phyloP scores from a whole-genome alignment of 768 basidiomycete species.

The Lanmaoa pseudosensibilis region DNA sequence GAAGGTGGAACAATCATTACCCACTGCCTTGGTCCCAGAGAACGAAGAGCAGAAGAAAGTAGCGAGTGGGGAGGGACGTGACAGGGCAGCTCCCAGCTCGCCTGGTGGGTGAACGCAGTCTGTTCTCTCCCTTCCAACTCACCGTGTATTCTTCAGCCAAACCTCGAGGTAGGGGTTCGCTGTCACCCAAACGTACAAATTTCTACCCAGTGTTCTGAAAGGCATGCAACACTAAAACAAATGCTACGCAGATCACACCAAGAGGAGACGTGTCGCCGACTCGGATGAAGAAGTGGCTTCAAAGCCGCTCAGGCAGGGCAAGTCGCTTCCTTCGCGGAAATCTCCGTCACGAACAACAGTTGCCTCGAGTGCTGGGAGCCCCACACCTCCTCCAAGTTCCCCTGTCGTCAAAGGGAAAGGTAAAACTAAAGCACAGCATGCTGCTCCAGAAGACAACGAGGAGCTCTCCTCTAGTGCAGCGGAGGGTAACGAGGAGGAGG shows the following conservation, averaged over 20 bases:
- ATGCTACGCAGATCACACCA: slow-evolving; percentile 34
- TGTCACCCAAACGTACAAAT: slow-evolving; percentile 22
- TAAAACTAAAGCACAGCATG: slow-evolving; percentile 15
- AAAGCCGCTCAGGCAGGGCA: slow-evolving; percentile 1
- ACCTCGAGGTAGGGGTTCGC: slow-evolving; percentile 39
- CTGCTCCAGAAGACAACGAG: slow-evolving; percentile 33
- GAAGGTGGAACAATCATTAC: slow-evolving; percentile 20
- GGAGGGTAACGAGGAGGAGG: slow-evolving; percentile 44
- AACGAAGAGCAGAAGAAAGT: slow-evolving; percentile 28
- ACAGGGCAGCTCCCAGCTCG: not conserved
- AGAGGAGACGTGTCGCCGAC: slow-evolving; percentile 53
- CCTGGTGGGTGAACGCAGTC: slow-evolving; percentile 13
- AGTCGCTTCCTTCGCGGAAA: not conserved
- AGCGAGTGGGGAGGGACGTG: slow-evolving; percentile 13
- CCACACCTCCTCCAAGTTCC: slow-evolving; percentile 1
- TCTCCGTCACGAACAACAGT: not conserved
- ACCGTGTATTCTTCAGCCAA: slow-evolving; percentile 25
- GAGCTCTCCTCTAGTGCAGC: slow-evolving; percentile 33
- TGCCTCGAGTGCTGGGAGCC: not conserved
- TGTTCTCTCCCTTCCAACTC: not conserved
- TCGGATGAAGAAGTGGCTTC: slow-evolving; percentile 44
- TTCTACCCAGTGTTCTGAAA: not conserved
- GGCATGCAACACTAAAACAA: not conserved
- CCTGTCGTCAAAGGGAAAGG: slow-evolving; percentile 16
- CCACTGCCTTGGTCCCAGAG: slow-evolving; percentile 22